Evolutionary conservation across 208 protist genomes (phyloP).

Genomic region (Acanthamoeba rhysodes): DNA sequence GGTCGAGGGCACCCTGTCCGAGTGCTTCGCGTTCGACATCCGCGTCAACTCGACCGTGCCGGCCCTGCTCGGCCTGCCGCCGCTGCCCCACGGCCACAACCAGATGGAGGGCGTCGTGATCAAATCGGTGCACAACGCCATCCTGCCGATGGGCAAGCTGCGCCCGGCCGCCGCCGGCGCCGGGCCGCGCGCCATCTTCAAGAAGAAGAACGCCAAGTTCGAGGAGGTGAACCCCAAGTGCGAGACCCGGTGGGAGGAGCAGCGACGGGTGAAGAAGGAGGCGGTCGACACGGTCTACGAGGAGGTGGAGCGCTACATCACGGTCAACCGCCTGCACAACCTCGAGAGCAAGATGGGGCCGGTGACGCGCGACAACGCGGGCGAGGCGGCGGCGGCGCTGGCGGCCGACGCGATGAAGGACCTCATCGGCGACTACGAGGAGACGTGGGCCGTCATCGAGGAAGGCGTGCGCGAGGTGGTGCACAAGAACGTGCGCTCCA

Average conservation of each 20-base stretch:
- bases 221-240: slow-evolving; percentile 26
- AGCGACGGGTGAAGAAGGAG: background rate
- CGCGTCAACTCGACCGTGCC: slow-evolving; percentile 59
- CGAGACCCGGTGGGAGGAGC: slow-evolving; percentile 4
- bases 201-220: slow-evolving; percentile 63
- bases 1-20: slow-evolving; percentile 40
- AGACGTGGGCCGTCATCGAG: slow-evolving; percentile 20
- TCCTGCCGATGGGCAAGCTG: background rate
- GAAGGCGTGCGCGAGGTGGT: background rate
- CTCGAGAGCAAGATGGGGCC: slow-evolving; percentile 46
- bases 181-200: slow-evolving; percentile 29
- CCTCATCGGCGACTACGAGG: slow-evolving; percentile 27
- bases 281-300: slow-evolving; percentile 11
- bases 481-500: slow-evolving; percentile 35
- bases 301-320: slow-evolving; percentile 44
- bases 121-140: background rate
- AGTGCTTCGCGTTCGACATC: slow-evolving; percentile 43
- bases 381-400: background rate
- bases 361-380: background rate
- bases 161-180: background rate
- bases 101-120: slow-evolving; percentile 58
- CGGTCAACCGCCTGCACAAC: slow-evolving; percentile 29
- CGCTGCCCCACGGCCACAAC: slow-evolving; percentile 20
- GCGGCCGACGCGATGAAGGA: slow-evolving; percentile 24
- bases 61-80: slow-evolving; percentile 6